Conservation (phyloP, 495 filamentous ascomycete genomes). For the Pyrenula massariospora region DNA sequence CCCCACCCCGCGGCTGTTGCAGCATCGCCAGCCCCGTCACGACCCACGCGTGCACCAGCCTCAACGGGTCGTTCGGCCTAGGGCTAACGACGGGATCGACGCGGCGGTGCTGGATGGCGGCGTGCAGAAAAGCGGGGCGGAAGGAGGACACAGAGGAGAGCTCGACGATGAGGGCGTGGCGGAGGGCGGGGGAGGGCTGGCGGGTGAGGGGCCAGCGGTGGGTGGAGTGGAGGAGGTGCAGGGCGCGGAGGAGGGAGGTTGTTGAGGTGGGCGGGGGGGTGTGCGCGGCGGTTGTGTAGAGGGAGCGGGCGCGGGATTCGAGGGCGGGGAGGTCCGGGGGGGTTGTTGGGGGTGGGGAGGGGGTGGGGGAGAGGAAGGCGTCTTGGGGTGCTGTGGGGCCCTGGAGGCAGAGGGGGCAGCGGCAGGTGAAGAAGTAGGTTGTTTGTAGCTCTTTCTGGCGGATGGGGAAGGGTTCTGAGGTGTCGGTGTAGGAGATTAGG, state of each 20-base stretch:
- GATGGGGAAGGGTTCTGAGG: constrained; percentile 32
- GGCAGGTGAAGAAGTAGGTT: constrained; percentile 56
- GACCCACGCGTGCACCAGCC: constrained; percentile 30
- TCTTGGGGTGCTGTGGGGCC: constrained; percentile 16
- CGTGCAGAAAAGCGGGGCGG: constrained; percentile 23
- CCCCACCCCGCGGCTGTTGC: neutral
- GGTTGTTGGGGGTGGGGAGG: constrained; percentile 3
- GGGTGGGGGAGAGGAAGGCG: constrained; percentile 4
- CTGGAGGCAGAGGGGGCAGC: constrained; percentile 40
- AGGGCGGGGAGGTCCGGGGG: constrained; percentile 5
- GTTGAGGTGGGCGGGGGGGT: constrained; percentile 9
- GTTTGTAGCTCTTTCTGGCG: constrained; percentile 40
- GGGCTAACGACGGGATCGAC: constrained; percentile 26
- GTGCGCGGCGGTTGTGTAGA: constrained; percentile 13
- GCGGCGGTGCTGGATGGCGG: constrained; percentile 21
- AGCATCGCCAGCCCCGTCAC: constrained; percentile 9
- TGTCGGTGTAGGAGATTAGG: constrained; percentile 58
- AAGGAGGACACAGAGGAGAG: constrained; percentile 19
- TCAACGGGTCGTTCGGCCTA: constrained; percentile 24
- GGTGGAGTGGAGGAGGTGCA: constrained; percentile 13
- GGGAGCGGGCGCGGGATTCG: constrained; percentile 14
- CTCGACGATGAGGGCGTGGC: constrained; percentile 25
- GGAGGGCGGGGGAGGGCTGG: constrained; percentile 28
- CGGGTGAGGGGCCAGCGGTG: constrained; percentile 19
- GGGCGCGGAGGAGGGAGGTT: constrained; percentile 11